Conservation (phyloP, 2,329 filamentous ascomycete species). For the Hypoxylon rubiginosum region DNA sequence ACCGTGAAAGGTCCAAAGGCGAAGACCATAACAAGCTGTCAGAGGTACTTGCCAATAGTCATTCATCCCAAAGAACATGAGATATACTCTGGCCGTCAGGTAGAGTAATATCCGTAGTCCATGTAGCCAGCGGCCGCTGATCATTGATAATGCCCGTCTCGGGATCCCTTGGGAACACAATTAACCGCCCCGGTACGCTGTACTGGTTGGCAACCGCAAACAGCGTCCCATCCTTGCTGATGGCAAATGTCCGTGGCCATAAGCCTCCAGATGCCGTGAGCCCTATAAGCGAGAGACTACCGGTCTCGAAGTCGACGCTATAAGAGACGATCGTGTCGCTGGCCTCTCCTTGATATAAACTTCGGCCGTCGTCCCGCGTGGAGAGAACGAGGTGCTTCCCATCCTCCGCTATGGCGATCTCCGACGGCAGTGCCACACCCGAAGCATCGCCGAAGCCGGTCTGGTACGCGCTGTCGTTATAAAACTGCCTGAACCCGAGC, state of each 20-base stretch:
- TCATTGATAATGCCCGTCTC: conserved; percentile 22
- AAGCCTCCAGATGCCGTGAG: conserved; percentile 16
- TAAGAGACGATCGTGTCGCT: conserved; percentile 22
- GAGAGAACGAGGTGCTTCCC: conserved; percentile 17
- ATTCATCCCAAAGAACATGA: conserved; percentile 9
- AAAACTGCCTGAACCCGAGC: conserved; percentile 21
- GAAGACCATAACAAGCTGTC: neutral
- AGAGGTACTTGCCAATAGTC: neutral
- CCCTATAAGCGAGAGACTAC: conserved; percentile 5
- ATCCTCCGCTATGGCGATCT: conserved; percentile 15
- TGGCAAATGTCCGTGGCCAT: conserved; percentile 15
- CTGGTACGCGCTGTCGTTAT: conserved; percentile 20
- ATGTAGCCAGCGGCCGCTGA: conserved; percentile 8
- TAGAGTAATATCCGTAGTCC: conserved; percentile 15
- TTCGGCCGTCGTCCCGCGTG: conserved; percentile 11
- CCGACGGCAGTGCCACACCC: conserved; percentile 7
- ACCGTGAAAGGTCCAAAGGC: neutral
- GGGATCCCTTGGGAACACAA: conserved; percentile 19
- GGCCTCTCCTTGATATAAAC: conserved; percentile 3
- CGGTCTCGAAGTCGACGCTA: conserved; percentile 16
- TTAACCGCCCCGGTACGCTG: conserved; percentile 17
- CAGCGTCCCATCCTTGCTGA: conserved; percentile 21
- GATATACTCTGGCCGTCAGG: conserved; percentile 19
- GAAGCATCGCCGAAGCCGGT: conserved; percentile 20
- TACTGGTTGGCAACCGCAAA: conserved; percentile 18